A percentile compares a stretch with the other conserved stretches of the same genome.
These are phyloP conservation scores for Melampsora americana DNA, from an alignment of 1,284 basidiomycete genomes.

Conservation along the genomic window DNA sequence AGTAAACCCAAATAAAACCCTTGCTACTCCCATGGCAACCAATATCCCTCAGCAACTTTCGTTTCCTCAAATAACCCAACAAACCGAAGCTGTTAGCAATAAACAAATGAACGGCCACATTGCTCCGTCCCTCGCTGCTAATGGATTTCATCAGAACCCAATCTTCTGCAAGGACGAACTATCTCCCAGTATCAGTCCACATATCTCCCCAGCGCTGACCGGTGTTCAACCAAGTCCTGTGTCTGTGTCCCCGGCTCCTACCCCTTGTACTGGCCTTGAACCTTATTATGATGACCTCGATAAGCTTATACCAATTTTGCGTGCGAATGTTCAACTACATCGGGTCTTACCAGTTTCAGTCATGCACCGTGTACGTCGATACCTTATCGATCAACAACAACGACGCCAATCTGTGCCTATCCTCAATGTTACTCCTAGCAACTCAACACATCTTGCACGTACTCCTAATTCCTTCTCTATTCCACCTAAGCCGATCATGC, in stretches of 20 bases:
- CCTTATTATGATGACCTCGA: constrained; percentile 41
- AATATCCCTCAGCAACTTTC: not conserved
- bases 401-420: not conserved
- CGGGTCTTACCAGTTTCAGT: constrained; percentile 24
- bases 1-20: constrained; percentile 12
- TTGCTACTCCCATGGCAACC: not conserved
- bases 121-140: not conserved
- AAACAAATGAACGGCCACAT: not conserved
- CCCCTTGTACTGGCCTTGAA: constrained; percentile 8
- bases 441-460: not conserved
- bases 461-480: not conserved
- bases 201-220: not conserved
- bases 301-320: constrained; percentile 21
- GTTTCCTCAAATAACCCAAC: not conserved
- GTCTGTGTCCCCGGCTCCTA: not conserved
- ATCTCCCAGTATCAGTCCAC: not conserved
- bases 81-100: not conserved
- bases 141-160: constrained; percentile 4
- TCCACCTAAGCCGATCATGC: not conserved
- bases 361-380: constrained; percentile 31
- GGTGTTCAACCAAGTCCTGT: not conserved
- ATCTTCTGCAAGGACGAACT: not conserved
- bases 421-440: not conserved
- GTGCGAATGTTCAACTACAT: constrained; percentile 21
- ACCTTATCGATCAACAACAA: constrained; percentile 38